Evolutionary conservation across 2,329 filamentous ascomycete genomes (phyloP), one percentile per base, ranked within the genome.

Genomic region (Trichoderma koningiopsis): DNA sequence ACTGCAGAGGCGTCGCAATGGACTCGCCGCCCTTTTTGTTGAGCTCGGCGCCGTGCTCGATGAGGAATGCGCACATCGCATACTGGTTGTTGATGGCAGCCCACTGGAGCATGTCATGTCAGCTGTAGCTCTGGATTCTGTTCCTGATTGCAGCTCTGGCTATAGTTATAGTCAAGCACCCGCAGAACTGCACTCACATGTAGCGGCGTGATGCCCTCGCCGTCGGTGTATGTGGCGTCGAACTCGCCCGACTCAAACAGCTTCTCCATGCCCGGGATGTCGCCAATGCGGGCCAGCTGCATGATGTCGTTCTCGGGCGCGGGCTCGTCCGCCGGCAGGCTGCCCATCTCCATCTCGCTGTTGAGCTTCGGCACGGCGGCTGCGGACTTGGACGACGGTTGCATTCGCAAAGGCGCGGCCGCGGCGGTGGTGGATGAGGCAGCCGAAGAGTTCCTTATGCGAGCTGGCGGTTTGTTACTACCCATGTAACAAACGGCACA

Each of bases 11-110:
- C 55, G 96, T 98, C 19, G 96, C 95, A 53, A 97, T 87, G 11
- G 94, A 97, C 77, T 98, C 95, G 79, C 96, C 96, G 79, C 96
- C 96, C 80, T 96, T 97, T 72, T 90, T 91, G 82, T 99, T 98
- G 76, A 98, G 91, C 77, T 97, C 92, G 77, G 94, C 96, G 76
- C 94, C 94, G 72, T 84, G 81, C 61, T 88, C 92, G 78, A 99
- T 88, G 56, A 99, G 89, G 81, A 96, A 97, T 80, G 96, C 95
- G 87, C 95, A 97, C 85, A 98, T 94, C 73, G 93, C 92, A 83
- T 95, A 96, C 79, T 97, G 96, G 78, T 98, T 98, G 83, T 99
- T 99, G 80, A 99, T 98, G 47, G 96, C 93, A 58, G 96, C 96
- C 96, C 96, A 99, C 93, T 99, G 78, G 65, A 74, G 74, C 68